Conservation (phyloP, 2,329 filamentous ascomycete genomes). For the Colletotrichum eremochloae region DNA sequence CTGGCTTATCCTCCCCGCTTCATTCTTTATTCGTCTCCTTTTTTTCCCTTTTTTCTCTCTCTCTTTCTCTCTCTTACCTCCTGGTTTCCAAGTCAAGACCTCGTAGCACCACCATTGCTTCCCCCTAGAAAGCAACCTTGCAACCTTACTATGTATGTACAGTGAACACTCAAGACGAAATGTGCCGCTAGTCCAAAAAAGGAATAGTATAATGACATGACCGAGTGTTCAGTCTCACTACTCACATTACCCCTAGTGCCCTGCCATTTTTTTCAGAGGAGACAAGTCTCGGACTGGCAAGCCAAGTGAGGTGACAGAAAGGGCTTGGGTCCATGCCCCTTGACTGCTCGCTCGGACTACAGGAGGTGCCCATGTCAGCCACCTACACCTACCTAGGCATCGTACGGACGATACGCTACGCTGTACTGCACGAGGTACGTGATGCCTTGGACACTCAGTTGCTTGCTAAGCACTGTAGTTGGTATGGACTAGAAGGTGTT, state of each 20-base stretch:
- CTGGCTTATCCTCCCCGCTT: not conserved
- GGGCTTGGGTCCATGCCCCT: slow-evolving; percentile 23
- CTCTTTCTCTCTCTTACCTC: not conserved
- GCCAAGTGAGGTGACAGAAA: slow-evolving; percentile 23
- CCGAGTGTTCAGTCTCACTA: slow-evolving; percentile 26
- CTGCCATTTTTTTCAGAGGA: not conserved
- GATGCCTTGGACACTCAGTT: slow-evolving; percentile 1
- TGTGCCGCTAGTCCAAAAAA: not conserved
- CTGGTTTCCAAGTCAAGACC: slow-evolving; percentile 24
- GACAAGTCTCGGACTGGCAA: slow-evolving; percentile 27
- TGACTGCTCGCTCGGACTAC: slow-evolving; percentile 30
- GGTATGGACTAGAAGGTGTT: not conserved
- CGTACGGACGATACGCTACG: not conserved
- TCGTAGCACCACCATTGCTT: not conserved
- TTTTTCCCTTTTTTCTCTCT: not conserved
- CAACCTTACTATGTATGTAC: not conserved
- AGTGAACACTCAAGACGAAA: not conserved
- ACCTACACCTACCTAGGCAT: not conserved
- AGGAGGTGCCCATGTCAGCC: slow-evolving; percentile 23
- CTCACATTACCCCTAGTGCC: slow-evolving; percentile 6
- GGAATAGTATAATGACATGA: slow-evolving; percentile 1
- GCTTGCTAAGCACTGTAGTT: not conserved
- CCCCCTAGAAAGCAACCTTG: not conserved
- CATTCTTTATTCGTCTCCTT: not conserved
- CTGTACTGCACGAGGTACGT: not conserved